A percentile compares a stretch with the other conserved stretches of the same genome.
Conservation (phyloP, 176 grass and related monocot species). For the Areca catechu region DNA sequence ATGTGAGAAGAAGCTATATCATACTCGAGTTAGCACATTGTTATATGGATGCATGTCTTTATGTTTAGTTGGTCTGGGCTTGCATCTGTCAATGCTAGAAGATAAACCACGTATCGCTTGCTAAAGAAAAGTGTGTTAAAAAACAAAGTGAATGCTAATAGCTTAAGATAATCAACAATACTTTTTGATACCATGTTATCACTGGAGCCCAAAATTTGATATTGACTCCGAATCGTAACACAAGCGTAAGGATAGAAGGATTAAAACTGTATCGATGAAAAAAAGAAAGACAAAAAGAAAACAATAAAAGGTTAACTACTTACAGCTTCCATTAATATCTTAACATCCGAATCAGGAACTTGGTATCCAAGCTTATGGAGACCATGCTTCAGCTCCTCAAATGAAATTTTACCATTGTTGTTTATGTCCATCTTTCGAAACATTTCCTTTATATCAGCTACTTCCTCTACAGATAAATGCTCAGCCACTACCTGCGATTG, state of each 20-base stretch:
- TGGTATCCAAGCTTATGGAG: slow-evolving; percentile 77
- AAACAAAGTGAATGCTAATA: no score
- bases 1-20: no score
- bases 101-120: no score
- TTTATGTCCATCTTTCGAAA: slow-evolving; percentile 85
- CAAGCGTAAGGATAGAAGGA: neutral
- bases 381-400: slow-evolving; percentile 76
- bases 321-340: slow-evolving; percentile 92
- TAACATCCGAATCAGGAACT: slow-evolving; percentile 65
- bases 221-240: neutral
- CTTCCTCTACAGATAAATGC: slow-evolving; percentile 88
- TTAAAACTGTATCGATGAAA: neutral
- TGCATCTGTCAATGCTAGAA: no score
- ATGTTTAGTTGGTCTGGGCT: no score
- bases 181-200: no score
- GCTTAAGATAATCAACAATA: no score
- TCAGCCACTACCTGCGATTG: slow-evolving; percentile 67
- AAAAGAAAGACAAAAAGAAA: slow-evolving; percentile 12
- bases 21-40: no score
- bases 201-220: neutral
- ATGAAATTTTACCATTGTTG: slow-evolving; percentile 60
- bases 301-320: slow-evolving; percentile 25
- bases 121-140: no score
- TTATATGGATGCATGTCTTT: no score
- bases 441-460: slow-evolving; percentile 78